Evolutionary conservation across 2,329 filamentous ascomycete species (phyloP), one percentile per base, ranked within the genome.

Genomic region (Clonostachys rhizophaga): DNA sequence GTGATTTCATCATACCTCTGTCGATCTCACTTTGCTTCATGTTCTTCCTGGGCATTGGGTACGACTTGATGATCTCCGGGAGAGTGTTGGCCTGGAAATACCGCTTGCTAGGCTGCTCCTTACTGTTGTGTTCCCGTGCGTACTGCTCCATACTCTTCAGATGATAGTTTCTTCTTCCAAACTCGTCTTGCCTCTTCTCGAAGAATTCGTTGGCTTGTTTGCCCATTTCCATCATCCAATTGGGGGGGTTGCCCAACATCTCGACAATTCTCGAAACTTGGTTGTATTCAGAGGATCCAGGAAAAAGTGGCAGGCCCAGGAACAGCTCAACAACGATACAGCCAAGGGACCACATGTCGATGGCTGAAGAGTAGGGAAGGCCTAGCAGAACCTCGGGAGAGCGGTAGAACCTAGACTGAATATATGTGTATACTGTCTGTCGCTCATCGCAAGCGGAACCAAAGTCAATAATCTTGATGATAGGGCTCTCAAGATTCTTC

Each of bases 401-500:
- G 53, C 94, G 85, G 69, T 99, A 99, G 69, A 99, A 99, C 57
- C 94, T 81, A 10, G 94, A 99, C 66, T 99, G 94, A 51, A 99
- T 99, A 65, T 99, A 99, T 6, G 94, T 99, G 67, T 99, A 99
- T 30, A 99, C 94, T 1, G 94, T 99, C 66, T 99, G 94, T 44
- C 94, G 85, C 70, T 99, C 94, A 65, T 99, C 94, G 66, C 94
- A 99, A 13, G 94, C 94, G 36, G 94, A 99, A 40, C 94, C 94
- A 63, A 99, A 99, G 76, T 99, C 94, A 65, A 99, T 99, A 60
- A 99, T 96, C 68, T 99, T 99, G 78, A 99, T 99, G 56, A 99
- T 97, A 4, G 94, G 94, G 59, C 92, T 97, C 66, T 99, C 94
- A 40, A 99, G 83, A 63, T 99, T 99, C 69, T 99, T 99, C 46